phyloP scores from a whole-genome alignment of 306 rosid species.

The Leucaena leucocephala region DNA sequence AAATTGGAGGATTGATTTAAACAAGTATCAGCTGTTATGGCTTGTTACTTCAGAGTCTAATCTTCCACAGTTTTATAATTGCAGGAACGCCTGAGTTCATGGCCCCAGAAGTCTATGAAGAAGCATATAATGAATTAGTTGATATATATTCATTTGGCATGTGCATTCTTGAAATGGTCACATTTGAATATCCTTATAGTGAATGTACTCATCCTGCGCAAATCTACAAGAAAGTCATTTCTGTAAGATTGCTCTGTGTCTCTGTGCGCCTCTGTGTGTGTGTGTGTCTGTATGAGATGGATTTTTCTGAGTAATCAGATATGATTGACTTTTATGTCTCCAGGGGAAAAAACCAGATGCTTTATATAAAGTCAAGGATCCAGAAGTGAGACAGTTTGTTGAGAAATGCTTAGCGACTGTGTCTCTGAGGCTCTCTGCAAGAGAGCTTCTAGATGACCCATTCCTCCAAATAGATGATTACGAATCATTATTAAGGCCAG shows the following conservation, averaged over 20 bases:
- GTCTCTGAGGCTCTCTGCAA: constrained; percentile 76
- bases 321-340: constrained; percentile 37
- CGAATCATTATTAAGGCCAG: constrained; percentile 56
- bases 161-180: constrained; percentile 93
- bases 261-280: background rate
- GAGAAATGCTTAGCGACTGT: constrained; percentile 92
- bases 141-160: constrained; percentile 96
- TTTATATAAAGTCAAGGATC: constrained; percentile 84
- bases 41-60: constrained; percentile 18
- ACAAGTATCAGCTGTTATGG: constrained; percentile 22
- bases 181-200: constrained; percentile 93
- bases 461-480: constrained; percentile 70
- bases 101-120: constrained; percentile 98
- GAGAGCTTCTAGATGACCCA: constrained; percentile 84
- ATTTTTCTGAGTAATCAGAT: constrained; percentile 31
- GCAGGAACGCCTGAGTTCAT: constrained; percentile 95
- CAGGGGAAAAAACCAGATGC: constrained; percentile 94
- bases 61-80: constrained; percentile 12
- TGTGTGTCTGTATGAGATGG: constrained; percentile 4
- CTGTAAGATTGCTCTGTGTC: constrained; percentile 66
- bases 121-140: constrained; percentile 86
- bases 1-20: constrained; percentile 30
- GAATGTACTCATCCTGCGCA: constrained; percentile 95
- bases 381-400: constrained; percentile 72
- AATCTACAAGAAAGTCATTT: constrained; percentile 91